phyloP scores from a whole-genome alignment of 495 filamentous ascomycete species.

The Trichoderma parareesei region DNA sequence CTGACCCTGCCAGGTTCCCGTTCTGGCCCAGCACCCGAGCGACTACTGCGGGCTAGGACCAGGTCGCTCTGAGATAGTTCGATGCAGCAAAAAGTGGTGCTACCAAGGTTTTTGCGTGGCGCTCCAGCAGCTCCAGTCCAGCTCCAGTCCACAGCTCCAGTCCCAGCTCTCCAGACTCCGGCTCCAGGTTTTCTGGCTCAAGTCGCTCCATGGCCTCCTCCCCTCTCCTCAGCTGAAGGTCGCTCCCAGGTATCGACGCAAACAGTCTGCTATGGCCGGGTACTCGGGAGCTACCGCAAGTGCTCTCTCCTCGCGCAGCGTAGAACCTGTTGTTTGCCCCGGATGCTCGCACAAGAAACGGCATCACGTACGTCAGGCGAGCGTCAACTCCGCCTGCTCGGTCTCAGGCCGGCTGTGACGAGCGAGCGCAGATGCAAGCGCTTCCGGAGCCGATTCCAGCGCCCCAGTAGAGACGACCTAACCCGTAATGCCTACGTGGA shows the following conservation, averaged over 20 bases:
- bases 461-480: background rate
- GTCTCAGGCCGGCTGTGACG: background rate
- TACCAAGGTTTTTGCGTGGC: constrained; percentile 3
- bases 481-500: too few relatives aligned
- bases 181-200: too few relatives aligned
- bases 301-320: background rate
- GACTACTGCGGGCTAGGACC: background rate
- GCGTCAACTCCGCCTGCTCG: background rate
- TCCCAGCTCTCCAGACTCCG: background rate
- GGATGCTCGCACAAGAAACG: too few relatives aligned
- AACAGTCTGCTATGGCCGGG: background rate
- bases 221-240: background rate
- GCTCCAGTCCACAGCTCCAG: background rate
- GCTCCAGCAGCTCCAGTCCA: background rate
- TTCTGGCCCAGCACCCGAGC: background rate
- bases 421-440: background rate
- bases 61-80: background rate
- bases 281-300: background rate
- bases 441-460: constrained; percentile 5
- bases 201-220: background rate
- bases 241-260: background rate
- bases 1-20: background rate
- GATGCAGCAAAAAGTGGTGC: background rate
- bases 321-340: background rate
- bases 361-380: background rate